Evolutionary conservation across 495 filamentous ascomycete genomes (phyloP), one percentile per base, ranked within the genome.

Genomic region (Penicillium paradoxum): DNA sequence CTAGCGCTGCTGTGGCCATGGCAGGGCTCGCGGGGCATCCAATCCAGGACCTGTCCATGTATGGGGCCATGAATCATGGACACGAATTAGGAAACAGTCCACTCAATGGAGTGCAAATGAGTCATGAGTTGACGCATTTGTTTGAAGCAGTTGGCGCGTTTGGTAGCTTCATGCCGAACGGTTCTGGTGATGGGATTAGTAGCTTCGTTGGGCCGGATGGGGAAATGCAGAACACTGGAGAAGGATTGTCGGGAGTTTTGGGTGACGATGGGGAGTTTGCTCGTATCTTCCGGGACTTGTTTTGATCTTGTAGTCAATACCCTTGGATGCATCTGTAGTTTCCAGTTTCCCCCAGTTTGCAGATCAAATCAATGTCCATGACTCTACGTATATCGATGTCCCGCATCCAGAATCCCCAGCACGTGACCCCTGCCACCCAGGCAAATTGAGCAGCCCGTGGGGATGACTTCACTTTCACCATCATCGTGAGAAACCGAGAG

Each of bases 111-210:
- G 71, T 79, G 22, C 82, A 84, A 53, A 83, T 84, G 75, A 83
- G 77, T 53, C 69, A 78, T 45, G 82, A 84, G 62, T 69, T 89
- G 43, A 87, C 84, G 6, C 82, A 77, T 63, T 62, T 88, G 19
- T 89, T 89, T 53, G 85, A 89, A 57, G 84, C 83, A 36, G 84
- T 82, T n/a, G 81, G 84, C 2, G 79, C 77, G 7, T 80, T 78
- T 54, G 67, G 71, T 10, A 77, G 66, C 41, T 74, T 77, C 58
- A 62, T 79, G 54, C 62, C 67, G 17, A 59, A 67, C 10, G 64
- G 53, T 8, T 60, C 61, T 17, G 63, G 59, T n/a, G 72, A 76
- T 45, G 60, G 70, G 4, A 71, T 79, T 14, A 70, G 70, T 60
- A 69, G 70, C 3, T 75, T 74, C 63, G 70, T 73, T 36, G 66